Percentiles rank a stretch among this genome's conserved stretches.
Conservation (phyloP, 495 filamentous ascomycete genomes). For the Penicillium arizonense region DNA sequence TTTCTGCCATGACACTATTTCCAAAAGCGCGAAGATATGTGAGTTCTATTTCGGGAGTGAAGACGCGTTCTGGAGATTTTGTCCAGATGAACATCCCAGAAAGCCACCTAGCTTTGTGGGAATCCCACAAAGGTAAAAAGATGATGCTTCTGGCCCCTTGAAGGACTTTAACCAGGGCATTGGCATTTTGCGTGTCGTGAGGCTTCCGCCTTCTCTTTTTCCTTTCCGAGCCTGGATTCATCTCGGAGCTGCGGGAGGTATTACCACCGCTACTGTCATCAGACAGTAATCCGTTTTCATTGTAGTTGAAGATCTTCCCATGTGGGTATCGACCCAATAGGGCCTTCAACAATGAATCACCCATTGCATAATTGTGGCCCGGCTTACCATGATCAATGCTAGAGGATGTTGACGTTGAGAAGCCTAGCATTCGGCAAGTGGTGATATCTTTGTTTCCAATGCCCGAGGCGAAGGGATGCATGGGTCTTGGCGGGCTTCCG, state of each 20-base stretch:
- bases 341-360: slow-evolving; percentile 14
- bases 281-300: slow-evolving; percentile 32
- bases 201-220: slow-evolving; percentile 18
- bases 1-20: slow-evolving; percentile 61
- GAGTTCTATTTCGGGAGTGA: slow-evolving; percentile 44
- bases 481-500: neutral
- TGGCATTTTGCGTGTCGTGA: slow-evolving; percentile 16
- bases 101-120: slow-evolving; percentile 57
- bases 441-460: neutral
- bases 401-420: slow-evolving; percentile 15
- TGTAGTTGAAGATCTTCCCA: slow-evolving; percentile 59
- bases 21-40: slow-evolving; percentile 54
- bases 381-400: slow-evolving; percentile 19
- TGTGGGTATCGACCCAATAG: slow-evolving; percentile 51
- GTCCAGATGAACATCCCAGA: slow-evolving; percentile 59
- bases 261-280: slow-evolving; percentile 16
- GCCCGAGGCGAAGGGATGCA: neutral
- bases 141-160: slow-evolving; percentile 21
- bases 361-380: slow-evolving; percentile 32
- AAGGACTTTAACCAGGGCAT: slow-evolving; percentile 20
- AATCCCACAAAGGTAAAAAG: slow-evolving; percentile 59
- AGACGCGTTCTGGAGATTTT: slow-evolving; percentile 34
- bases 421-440: slow-evolving; percentile 10
- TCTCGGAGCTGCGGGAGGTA: neutral
- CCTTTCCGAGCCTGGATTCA: slow-evolving; percentile 34